These are phyloP conservation scores for Pythium angustatum DNA, from an alignment of 352 stramenopile species.

Conservation along the genomic window DNA sequence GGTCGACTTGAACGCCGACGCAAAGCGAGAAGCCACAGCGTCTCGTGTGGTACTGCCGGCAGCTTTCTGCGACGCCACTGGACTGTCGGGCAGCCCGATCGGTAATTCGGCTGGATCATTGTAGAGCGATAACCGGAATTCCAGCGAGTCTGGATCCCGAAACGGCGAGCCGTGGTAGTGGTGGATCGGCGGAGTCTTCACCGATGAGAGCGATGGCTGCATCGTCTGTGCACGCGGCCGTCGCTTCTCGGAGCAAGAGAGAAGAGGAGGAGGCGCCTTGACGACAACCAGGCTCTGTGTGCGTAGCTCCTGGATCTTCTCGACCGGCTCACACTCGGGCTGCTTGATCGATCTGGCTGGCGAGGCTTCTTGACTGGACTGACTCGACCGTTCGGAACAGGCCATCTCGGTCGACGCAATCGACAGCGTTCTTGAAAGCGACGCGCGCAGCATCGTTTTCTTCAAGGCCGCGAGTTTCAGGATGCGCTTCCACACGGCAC, in stretches of 20 bases:
- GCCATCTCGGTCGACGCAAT: constrained; percentile 12
- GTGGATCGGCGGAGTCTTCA: too few relatives aligned
- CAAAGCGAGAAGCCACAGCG: background rate
- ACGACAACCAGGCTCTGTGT: background rate
- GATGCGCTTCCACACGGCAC: constrained; percentile 28
- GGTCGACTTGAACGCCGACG: constrained; percentile 1
- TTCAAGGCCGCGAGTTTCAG: constrained; percentile 28
- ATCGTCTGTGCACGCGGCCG: constrained; percentile 22
- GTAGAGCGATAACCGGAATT: constrained; percentile 25
- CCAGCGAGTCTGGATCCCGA: constrained; percentile 14
- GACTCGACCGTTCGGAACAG: constrained; percentile 4
- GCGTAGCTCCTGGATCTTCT: constrained; percentile 10
- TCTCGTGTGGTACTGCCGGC: background rate
- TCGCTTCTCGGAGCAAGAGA: too few relatives aligned
- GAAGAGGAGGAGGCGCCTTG: too few relatives aligned
- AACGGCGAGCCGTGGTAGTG: constrained; percentile 11
- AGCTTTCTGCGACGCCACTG: background rate
- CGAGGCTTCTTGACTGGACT: background rate
- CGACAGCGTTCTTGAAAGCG: constrained; percentile 21
- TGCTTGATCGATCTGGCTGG: too few relatives aligned
- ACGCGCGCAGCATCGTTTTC: constrained; percentile 23
- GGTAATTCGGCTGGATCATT: constrained; percentile 14
- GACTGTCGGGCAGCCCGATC: background rate
- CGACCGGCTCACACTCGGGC: background rate
- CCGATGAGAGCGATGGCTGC: constrained; percentile 1